Evolutionary conservation across 495 filamentous ascomycete species (phyloP), one percentile per base, ranked within the genome.

Genomic region (Penicillium atrosanguineum): DNA sequence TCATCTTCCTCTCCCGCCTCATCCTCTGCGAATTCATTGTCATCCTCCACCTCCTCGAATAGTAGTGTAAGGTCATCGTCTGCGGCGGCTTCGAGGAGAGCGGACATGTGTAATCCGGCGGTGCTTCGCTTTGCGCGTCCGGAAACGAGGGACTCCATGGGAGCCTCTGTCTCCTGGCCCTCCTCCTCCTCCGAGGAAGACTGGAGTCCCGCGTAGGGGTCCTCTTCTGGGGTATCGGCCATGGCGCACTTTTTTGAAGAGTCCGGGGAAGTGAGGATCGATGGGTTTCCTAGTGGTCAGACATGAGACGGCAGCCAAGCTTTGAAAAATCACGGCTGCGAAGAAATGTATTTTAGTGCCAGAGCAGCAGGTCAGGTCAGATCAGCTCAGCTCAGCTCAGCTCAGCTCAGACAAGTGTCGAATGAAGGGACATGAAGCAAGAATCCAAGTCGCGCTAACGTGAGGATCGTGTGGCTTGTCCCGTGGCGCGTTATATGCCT

Each of bases 41-140:
- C 91, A 50, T 95, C 85, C 55, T 93, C 91, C 51, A 91, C 86
- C 69, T 94, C 89, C 54, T 87, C 84, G 56, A 94, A 95, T 6
- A 95, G 79, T 7, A 91, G 81, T 45, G 91, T 86, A 29, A 90
- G 79, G 46, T 91, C 88, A 43, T 90, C 86, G 46, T 87, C 87
- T 49, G 86, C 86, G 61, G 87, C 87, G 56, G 84, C 86, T 20
- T 86, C 85, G 42, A 96, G 74, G 56, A 97, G 84, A 26, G 82
- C 81, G 29, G 87, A 85, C 79, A 96, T 86, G 56, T 90, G 83
- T 55, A 86, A 91, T 44, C 93, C 93, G 18, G 93, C 93, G 0
- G 90, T 96, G 29, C 84, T 85, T 64, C 93, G 89, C 68, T 86
- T 89, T 49, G 80, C 80, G 58, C 93, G 86, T 42, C 88, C 85